Evolutionary conservation across 2,329 filamentous ascomycete genomes (phyloP).

Genomic region (Verruconis gallopava): DNA sequence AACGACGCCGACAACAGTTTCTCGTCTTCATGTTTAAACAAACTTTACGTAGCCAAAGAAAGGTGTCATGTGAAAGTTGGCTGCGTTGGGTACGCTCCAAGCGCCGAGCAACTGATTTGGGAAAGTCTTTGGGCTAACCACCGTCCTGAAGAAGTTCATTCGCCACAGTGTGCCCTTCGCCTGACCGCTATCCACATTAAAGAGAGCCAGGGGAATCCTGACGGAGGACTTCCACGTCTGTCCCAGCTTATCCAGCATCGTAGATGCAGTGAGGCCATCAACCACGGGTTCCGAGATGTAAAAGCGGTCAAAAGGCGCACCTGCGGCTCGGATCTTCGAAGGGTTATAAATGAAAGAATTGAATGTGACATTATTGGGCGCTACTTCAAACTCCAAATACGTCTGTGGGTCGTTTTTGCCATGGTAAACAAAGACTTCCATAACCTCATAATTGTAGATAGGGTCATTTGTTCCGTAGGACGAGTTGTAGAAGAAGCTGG

Average conservation of each 20-base stretch:
- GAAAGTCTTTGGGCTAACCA: not conserved
- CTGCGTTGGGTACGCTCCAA: not conserved
- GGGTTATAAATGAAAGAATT: not conserved
- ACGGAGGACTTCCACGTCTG: not conserved
- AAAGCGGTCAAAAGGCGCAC: not conserved
- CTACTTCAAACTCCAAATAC: not conserved
- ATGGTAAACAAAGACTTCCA: not conserved
- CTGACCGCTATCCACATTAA: not conserved
- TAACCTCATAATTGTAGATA: not conserved
- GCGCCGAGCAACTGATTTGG: not conserved
- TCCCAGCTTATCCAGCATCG: not conserved
- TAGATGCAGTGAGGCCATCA: not conserved
- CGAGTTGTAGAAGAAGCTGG: not conserved
- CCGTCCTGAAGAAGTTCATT: not conserved
- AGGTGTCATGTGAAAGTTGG: not conserved
- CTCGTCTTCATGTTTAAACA: too few species aligned
- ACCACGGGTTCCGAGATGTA: not conserved
- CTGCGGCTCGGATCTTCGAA: not conserved
- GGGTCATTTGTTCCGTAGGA: not conserved
- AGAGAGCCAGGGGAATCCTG: not conserved
- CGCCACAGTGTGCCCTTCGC: not conserved
- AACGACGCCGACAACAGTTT: too few species aligned
- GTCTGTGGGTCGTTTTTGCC: not conserved
- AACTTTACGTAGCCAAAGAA: not conserved
- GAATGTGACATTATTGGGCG: not conserved